A percentile compares a stretch with the other conserved stretches of the same genome.
Evolutionary conservation across 306 rosid genomes (phyloP).

Genomic region (Urtica urens): DNA sequence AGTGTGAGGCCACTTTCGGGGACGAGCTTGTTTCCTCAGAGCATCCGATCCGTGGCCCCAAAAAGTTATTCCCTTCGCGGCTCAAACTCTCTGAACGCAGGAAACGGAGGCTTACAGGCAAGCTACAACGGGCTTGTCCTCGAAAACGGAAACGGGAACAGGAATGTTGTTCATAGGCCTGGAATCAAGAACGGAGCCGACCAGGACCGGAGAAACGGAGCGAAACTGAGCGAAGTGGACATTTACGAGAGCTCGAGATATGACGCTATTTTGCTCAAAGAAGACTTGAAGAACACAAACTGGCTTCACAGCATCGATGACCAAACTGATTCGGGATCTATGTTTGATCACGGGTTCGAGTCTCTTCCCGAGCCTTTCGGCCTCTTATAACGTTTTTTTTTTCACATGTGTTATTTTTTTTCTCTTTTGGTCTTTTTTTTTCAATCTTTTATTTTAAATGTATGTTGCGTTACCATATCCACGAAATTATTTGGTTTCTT

Average conservation of each 20-base stretch:
- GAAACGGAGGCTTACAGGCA: constrained; percentile 30
- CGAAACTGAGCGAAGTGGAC: constrained; percentile 66
- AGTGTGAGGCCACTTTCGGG: constrained; percentile 59
- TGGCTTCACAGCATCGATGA: constrained; percentile 85
- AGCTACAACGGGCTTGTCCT: constrained; percentile 29
- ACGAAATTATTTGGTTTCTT: background rate
- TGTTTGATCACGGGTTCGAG: constrained; percentile 86
- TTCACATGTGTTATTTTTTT: no score
- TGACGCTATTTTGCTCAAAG: constrained; percentile 78
- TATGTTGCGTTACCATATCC: background rate
- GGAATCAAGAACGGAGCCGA: constrained; percentile 36
- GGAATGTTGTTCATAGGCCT: no score
- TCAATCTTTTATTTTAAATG: constrained; percentile 26
- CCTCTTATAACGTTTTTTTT: constrained; percentile 50
- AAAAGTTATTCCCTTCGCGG: constrained; percentile 46
- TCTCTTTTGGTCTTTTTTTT: constrained; percentile 16
- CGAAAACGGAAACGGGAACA: constrained; percentile 31
- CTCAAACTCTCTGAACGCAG: constrained; percentile 21
- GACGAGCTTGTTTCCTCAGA: constrained; percentile 85
- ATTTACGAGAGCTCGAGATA: constrained; percentile 87
- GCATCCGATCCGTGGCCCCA: constrained; percentile 49
- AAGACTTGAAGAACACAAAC: constrained; percentile 74
- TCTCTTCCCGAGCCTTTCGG: constrained; percentile 88
- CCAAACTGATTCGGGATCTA: constrained; percentile 51
- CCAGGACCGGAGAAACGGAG: constrained; percentile 30